Conservation (phyloP, 2,329 filamentous ascomycete genomes). For the Sclerotiophoma versabilis region DNA sequence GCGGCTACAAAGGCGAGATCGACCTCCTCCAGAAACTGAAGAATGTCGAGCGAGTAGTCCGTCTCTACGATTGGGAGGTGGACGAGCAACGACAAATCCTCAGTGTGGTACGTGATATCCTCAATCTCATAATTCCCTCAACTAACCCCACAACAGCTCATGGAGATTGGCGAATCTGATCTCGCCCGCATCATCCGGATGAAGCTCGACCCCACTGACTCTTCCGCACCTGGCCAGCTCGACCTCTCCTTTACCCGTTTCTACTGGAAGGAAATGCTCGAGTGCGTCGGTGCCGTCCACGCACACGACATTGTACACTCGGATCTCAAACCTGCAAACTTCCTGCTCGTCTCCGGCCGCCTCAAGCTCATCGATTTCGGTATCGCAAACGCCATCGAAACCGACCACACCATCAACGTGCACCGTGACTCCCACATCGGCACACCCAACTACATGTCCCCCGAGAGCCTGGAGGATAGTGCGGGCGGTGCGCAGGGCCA, state of each 20-base stretch:
- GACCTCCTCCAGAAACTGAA: constrained; percentile 83
- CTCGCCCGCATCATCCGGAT: constrained; percentile 83
- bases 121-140: background rate
- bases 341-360: constrained; percentile 86
- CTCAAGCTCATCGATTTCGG: constrained; percentile 98
- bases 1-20: constrained; percentile 94
- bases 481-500: constrained; percentile 66
- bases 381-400: constrained; percentile 96
- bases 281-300: constrained; percentile 90
- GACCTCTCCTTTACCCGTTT: constrained; percentile 93
- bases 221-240: constrained; percentile 62
- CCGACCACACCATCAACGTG: constrained; percentile 94
- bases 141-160: constrained; percentile 65
- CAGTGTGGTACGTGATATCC: constrained; percentile 70
- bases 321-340: constrained; percentile 96
- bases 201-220: constrained; percentile 64
- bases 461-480: constrained; percentile 88
- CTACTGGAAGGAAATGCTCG: constrained; percentile 99
- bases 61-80: constrained; percentile 89
- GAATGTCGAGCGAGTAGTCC: constrained; percentile 87
- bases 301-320: constrained; percentile 93
- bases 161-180: constrained; percentile 97
- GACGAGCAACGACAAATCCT: constrained; percentile 91
- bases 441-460: constrained; percentile 98
- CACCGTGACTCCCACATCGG: constrained; percentile 95